Conservation (phyloP, 2,329 filamentous ascomycete species). For the Exophiala xenobiotica region DNA sequence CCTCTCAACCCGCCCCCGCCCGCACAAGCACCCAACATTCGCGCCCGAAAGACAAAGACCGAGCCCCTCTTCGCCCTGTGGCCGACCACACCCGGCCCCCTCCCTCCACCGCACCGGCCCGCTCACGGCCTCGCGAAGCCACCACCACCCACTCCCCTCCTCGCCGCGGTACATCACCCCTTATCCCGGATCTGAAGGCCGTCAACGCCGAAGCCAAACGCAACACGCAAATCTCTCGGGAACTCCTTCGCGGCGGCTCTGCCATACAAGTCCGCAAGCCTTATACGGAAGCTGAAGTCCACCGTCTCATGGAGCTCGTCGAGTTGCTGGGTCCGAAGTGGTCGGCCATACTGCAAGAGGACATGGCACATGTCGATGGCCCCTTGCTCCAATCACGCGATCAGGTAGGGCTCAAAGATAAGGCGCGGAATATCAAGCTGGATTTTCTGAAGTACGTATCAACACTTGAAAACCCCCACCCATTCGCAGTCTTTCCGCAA, state of each 20-base stretch:
- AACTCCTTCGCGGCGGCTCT: conserved; percentile 8
- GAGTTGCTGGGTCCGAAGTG: conserved; percentile 47
- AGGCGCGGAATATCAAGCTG: conserved; percentile 55
- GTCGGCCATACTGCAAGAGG: conserved; percentile 44
- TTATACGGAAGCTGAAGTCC: conserved; percentile 43
- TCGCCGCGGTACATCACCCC: neutral
- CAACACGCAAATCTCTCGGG: conserved; percentile 17
- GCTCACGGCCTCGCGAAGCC: neutral
- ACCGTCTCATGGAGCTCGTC: conserved; percentile 52
- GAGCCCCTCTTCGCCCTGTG: no score
- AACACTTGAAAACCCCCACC: neutral
- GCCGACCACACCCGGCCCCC: neutral
- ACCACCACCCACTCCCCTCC: neutral
- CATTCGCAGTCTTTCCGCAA: neutral
- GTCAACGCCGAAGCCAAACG: conserved; percentile 20
- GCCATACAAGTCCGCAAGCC: conserved; percentile 23
- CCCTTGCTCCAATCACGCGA: conserved; percentile 40
- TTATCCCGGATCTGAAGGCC: neutral
- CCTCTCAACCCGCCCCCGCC: neutral
- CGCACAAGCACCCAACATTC: conserved; percentile 1
- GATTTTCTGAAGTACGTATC: conserved; percentile 38
- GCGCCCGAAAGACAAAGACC: no score
- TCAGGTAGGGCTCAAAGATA: conserved; percentile 57
- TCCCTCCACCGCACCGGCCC: conserved; percentile 12
- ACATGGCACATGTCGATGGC: conserved; percentile 33